Base-by-base conservation (phyloP, 2,329 filamentous ascomycete species). In the Penicillium sp. region DNA sequence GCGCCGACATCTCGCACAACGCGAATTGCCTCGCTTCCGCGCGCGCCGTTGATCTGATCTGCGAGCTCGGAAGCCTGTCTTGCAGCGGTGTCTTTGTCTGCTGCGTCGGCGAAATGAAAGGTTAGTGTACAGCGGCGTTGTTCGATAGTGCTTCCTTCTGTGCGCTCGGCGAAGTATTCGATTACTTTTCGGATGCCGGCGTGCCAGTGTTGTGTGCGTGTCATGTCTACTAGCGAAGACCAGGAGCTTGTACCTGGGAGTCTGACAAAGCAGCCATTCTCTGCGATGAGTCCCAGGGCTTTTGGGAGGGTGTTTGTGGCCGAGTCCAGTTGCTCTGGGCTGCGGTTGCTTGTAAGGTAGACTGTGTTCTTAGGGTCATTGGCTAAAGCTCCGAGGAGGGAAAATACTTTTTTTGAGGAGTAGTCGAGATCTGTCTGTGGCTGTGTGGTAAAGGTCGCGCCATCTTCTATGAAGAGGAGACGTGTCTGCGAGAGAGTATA, bases 1-100 rank as follows among this genome's bases (percentile, higher is more conserved):
- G 86, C 87, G 37, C 89, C 85, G 52, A 92, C 87, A n/a, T 90
- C 80, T 3, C 90, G 88, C 19, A 96, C 84, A 14, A 93, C 92
- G 63, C 90, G 90, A 16, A 97, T 89, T 39, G 86, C 83, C 72
- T 94, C 90, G 53, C 83, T 84, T 67, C 92, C 89, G 68, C 91
- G 94, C 0, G 90, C 89, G 67, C 95, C 92, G 70, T 96, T 97
- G 79, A 97, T 93, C 67, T 96, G 92, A 60, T 90, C 92, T 1
- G 91, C 91, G 67, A 92, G 93, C 67, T 97, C 93, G 29, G 88
- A 89, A 0, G 91, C 92, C 65, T 92, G 89, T n/a, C 90, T 86
- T 55, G 84, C 81, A 1, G 92, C 92, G 26, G 84, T 82, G 55
- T 90, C 86, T 52, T 84, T 84, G 68, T 96, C 90, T 39, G 89